A percentile compares a stretch with the other conserved stretches of the same genome.
Evolutionary conservation across 2,329 filamentous ascomycete species (phyloP).

Genomic region (Botrytis byssoidea): DNA sequence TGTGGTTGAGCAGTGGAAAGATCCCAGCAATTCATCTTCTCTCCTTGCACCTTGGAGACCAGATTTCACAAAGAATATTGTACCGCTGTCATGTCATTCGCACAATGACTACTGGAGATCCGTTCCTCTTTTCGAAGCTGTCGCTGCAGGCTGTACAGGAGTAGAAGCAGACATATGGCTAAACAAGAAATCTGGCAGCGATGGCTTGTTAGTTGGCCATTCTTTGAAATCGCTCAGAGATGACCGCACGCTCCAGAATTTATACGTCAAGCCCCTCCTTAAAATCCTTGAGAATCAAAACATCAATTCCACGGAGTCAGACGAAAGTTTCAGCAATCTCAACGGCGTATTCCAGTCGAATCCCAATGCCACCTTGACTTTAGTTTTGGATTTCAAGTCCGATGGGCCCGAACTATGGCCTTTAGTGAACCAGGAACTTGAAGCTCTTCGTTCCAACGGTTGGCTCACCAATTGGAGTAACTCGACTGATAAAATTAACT

Average conservation of each 20-base stretch:
- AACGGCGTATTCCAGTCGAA: slow-evolving; percentile 29
- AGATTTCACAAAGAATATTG: slow-evolving; percentile 9
- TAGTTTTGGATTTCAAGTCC: slow-evolving; percentile 54
- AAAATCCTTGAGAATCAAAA: slow-evolving; percentile 54
- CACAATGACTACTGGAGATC: slow-evolving; percentile 59
- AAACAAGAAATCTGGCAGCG: slow-evolving; percentile 46
- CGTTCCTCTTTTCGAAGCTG: slow-evolving; percentile 48
- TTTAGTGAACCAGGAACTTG: slow-evolving; percentile 43
- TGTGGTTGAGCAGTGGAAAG: neutral
- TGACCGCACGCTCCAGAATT: slow-evolving; percentile 52
- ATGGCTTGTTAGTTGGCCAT: slow-evolving; percentile 54
- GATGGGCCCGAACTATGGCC: slow-evolving; percentile 42
- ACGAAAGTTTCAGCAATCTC: neutral
- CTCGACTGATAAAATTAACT: slow-evolving; percentile 32
- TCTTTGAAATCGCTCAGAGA: slow-evolving; percentile 51
- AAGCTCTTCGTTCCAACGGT: slow-evolving; percentile 42
- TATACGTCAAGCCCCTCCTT: slow-evolving; percentile 60
- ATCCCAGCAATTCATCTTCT: neutral
- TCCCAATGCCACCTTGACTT: slow-evolving; percentile 33
- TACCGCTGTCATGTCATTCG: slow-evolving; percentile 33
- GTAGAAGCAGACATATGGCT: slow-evolving; percentile 63
- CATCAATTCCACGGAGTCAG: neutral
- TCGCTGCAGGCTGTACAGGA: slow-evolving; percentile 56
- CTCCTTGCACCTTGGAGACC: neutral
- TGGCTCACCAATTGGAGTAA: slow-evolving; percentile 43